Conservation (phyloP, 2,329 filamentous ascomycete species). For the Talaromyces sp. region DNA sequence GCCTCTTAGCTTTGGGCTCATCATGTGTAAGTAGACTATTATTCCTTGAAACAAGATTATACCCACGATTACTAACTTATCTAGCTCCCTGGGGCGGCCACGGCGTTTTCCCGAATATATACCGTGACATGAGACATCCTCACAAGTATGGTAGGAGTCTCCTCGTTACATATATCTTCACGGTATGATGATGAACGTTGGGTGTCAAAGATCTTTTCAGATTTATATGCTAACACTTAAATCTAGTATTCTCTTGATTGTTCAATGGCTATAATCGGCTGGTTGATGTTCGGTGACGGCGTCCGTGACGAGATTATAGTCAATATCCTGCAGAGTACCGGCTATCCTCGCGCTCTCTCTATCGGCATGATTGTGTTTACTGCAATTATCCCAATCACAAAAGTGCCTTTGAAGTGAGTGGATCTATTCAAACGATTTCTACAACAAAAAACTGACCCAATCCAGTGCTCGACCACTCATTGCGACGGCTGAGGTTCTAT, state of each 20-base stretch:
- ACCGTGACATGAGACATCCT: slow-evolving; percentile 72
- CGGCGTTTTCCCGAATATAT: slow-evolving; percentile 78
- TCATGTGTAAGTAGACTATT: slow-evolving; percentile 65
- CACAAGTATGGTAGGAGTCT: slow-evolving; percentile 73
- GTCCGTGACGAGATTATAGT: slow-evolving; percentile 85
- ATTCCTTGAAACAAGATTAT: not conserved
- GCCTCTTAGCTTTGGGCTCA: slow-evolving; percentile 79
- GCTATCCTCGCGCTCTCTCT: slow-evolving; percentile 70
- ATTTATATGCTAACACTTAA: not conserved
- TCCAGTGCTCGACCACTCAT: slow-evolving; percentile 72
- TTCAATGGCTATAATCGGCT: slow-evolving; percentile 73
- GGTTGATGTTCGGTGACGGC: slow-evolving; percentile 92
- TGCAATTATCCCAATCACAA: slow-evolving; percentile 88
- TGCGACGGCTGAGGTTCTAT: slow-evolving; percentile 73
- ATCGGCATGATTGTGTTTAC: slow-evolving; percentile 79
- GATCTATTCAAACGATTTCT: not conserved
- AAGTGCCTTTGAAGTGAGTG: slow-evolving; percentile 73
- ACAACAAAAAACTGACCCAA: slow-evolving; percentile 20
- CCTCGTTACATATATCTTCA: slow-evolving; percentile 77
- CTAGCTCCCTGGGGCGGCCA: slow-evolving; percentile 64
- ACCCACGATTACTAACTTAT: slow-evolving; percentile 7
- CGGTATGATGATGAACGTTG: slow-evolving; percentile 44
- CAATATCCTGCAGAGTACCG: slow-evolving; percentile 71
- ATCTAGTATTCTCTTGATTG: slow-evolving; percentile 69
- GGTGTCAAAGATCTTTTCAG: not conserved